Evolutionary conservation across 805 yeast species (phyloP).

Genomic region (Helenozyma baotianmanensis): DNA sequence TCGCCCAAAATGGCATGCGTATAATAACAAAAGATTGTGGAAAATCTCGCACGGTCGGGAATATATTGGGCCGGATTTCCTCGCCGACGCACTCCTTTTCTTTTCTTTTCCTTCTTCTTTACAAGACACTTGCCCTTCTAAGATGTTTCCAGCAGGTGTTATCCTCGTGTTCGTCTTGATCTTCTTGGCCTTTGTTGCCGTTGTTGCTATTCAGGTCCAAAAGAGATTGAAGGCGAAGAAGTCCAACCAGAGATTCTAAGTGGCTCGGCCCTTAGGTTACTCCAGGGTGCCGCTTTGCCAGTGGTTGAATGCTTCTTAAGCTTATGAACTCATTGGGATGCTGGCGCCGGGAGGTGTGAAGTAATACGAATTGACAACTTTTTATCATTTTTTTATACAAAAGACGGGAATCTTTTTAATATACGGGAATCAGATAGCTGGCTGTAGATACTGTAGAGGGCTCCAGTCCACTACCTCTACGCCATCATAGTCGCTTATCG

Average conservation of each 20-base stretch:
- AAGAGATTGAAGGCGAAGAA: slow-evolving; percentile 42
- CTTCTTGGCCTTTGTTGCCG: slow-evolving; percentile 42
- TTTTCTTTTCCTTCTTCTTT: slow-evolving; percentile 3
- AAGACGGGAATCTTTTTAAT: slow-evolving; percentile 20
- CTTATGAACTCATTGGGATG: neutral
- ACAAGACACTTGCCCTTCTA: slow-evolving; percentile 7
- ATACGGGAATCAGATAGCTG: slow-evolving; percentile 16
- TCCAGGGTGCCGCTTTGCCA: too few relatives aligned
- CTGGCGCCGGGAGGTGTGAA: neutral
- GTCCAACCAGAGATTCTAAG: slow-evolving; percentile 23
- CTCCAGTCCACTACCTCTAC: too few relatives aligned
- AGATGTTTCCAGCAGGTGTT: slow-evolving; percentile 72
- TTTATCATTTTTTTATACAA: slow-evolving; percentile 9
- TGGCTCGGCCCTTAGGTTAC: neutral
- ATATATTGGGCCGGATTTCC: slow-evolving; percentile 5
- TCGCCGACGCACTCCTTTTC: slow-evolving; percentile 2
- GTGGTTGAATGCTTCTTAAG: neutral
- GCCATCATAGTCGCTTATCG: too few relatives aligned
- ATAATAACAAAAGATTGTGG: neutral
- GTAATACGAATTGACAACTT: slow-evolving; percentile 8
- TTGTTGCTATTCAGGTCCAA: slow-evolving; percentile 32
- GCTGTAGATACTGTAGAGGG: neutral
- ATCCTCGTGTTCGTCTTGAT: slow-evolving; percentile 60
- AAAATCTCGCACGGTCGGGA: slow-evolving; percentile 11
- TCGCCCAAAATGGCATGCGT: neutral